These are phyloP conservation scores for Boletus rex-veris DNA, from an alignment of 768 basidiomycete genomes.

Conservation along the genomic window DNA sequence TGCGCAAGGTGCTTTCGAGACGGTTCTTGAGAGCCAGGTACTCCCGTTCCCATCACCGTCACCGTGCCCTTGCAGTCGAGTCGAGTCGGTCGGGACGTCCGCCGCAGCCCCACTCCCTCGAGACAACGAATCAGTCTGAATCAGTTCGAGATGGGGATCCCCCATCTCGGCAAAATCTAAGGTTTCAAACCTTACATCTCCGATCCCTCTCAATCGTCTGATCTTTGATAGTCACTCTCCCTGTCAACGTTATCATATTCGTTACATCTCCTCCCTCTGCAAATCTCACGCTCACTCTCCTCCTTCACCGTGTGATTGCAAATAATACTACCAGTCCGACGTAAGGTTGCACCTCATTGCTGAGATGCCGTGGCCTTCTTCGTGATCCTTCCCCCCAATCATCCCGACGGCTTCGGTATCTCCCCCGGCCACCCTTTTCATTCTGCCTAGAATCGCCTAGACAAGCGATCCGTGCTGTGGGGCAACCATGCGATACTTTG, in stretches of 20 bases:
- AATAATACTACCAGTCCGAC: no score
- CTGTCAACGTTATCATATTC: slow-evolving; percentile 32
- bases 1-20: slow-evolving; percentile 20
- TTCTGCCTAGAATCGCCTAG: slow-evolving; percentile 1
- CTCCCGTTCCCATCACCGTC: slow-evolving; percentile 16
- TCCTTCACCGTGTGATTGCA: background rate
- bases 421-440: slow-evolving; percentile 25
- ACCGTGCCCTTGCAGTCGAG: no score
- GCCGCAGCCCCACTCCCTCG: background rate
- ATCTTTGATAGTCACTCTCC: slow-evolving; percentile 21
- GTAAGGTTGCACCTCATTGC: slow-evolving; percentile 3
- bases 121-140: slow-evolving; percentile 2
- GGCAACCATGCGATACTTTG: slow-evolving; percentile 1
- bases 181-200: slow-evolving; percentile 29
- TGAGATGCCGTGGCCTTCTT: slow-evolving; percentile 12
- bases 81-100: slow-evolving; percentile 14
- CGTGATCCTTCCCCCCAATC: background rate
- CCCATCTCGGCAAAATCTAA: slow-evolving; percentile 31
- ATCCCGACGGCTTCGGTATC: slow-evolving; percentile 9
- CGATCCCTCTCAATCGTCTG: slow-evolving; percentile 21
- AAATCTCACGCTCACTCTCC: slow-evolving; percentile 26
- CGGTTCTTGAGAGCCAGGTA: slow-evolving; percentile 9
- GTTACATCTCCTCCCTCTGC: slow-evolving; percentile 13
- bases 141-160: slow-evolving; percentile 15
- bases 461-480: background rate